phyloP scores from a whole-genome alignment of 495 filamentous ascomycete species.

The Hypomontagnella submonticulosa region DNA sequence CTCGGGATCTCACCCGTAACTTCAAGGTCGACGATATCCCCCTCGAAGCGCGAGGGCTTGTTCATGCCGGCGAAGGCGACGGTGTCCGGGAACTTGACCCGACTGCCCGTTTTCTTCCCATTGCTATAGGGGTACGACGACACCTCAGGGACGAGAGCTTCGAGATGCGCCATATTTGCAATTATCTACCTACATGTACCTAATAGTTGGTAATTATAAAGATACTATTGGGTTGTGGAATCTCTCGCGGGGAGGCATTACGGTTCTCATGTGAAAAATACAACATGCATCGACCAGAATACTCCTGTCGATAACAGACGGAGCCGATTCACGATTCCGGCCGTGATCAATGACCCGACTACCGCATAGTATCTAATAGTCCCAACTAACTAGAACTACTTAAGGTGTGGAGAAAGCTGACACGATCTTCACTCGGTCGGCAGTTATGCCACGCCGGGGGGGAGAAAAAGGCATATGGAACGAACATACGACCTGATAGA shows the following conservation, averaged over 20 bases:
- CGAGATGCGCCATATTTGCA: slow-evolving; percentile 57
- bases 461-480: slow-evolving; percentile 19
- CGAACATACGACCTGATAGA: slow-evolving; percentile 11
- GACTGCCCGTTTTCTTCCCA: slow-evolving; percentile 47
- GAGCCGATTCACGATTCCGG: slow-evolving; percentile 25
- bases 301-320: not conserved
- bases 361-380: slow-evolving; percentile 17
- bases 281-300: not conserved
- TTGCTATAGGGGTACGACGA: slow-evolving; percentile 51
- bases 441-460: slow-evolving; percentile 26
- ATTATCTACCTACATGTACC: no score
- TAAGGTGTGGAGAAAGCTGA: slow-evolving; percentile 23
- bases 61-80: slow-evolving; percentile 61
- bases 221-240: slow-evolving; percentile 26
- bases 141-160: slow-evolving; percentile 53
- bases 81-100: slow-evolving; percentile 60
- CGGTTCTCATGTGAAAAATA: slow-evolving; percentile 29
- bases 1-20: slow-evolving; percentile 60
- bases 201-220: slow-evolving; percentile 16
- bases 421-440: slow-evolving; percentile 26
- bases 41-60: slow-evolving; percentile 59
- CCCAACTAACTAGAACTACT: slow-evolving; percentile 15
- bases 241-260: slow-evolving; percentile 5
- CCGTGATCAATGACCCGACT: slow-evolving; percentile 15
- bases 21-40: slow-evolving; percentile 61